phyloP scores from a whole-genome alignment of 2,329 filamentous ascomycete species.

The Ophiostoma sp. region DNA sequence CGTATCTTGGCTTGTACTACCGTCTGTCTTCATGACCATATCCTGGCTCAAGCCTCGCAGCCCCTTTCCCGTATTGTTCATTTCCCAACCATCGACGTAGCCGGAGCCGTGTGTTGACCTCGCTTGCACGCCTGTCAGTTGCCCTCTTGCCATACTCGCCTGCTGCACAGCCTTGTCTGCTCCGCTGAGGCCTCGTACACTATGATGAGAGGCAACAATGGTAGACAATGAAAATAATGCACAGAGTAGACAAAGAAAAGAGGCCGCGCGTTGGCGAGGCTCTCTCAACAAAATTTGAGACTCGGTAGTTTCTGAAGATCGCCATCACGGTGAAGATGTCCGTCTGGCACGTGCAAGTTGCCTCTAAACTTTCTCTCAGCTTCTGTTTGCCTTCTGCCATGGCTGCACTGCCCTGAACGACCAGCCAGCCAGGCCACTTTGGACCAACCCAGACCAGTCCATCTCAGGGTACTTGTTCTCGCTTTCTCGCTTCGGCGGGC shows the following conservation, averaged over 20 bases:
- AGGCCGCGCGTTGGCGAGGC: conserved; percentile 18
- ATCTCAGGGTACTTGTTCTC: neutral
- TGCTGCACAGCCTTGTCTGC: conserved; percentile 3
- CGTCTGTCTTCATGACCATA: neutral
- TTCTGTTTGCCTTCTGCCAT: conserved; percentile 1
- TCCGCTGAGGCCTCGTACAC: conserved; percentile 9
- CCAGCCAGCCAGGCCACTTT: no score
- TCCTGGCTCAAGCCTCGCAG: neutral
- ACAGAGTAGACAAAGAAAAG: neutral
- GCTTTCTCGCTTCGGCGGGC: neutral
- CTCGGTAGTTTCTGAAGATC: neutral
- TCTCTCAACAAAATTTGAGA: neutral
- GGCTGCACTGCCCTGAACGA: conserved; percentile 8
- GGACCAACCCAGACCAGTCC: neutral
- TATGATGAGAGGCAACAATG: neutral
- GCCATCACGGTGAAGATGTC: neutral
- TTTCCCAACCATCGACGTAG: neutral
- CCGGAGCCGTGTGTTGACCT: neutral
- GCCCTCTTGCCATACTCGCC: neutral
- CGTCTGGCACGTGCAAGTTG: neutral
- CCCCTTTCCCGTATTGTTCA: neutral
- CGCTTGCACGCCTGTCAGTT: neutral
- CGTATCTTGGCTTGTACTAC: neutral
- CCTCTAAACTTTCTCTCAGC: neutral
- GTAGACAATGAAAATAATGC: neutral